Percentiles rank a stretch among this genome's conserved stretches.
Evolutionary conservation across 148 eudicot species (phyloP).

Genomic region (Cornus controversa): DNA sequence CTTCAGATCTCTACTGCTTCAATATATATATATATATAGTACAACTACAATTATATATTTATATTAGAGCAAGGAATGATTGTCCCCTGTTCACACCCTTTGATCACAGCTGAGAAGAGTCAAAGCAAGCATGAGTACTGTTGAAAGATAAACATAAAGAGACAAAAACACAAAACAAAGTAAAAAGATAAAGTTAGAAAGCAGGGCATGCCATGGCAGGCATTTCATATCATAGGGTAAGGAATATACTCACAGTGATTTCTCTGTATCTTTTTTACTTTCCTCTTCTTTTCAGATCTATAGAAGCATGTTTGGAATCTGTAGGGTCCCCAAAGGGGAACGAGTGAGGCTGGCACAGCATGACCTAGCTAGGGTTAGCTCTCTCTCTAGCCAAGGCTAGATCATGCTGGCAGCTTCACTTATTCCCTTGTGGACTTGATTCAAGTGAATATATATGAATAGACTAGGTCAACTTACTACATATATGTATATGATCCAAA

Average conservation of each 20-base stretch:
- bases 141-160: background rate
- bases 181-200: background rate
- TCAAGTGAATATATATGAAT: background rate
- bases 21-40: background rate
- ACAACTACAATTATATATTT: background rate
- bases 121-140: background rate
- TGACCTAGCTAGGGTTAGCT: conserved; percentile 61
- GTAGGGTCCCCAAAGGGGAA: conserved; percentile 44
- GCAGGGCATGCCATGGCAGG: background rate
- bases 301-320: background rate
- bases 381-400: conserved; percentile 46
- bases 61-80: background rate
- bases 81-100: background rate
- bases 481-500: background rate
- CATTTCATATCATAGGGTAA: background rate
- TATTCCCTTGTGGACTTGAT: conserved; percentile 44
- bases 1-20: background rate
- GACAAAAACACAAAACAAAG: background rate
- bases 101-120: background rate
- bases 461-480: background rate
- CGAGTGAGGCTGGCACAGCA: conserved; percentile 84
- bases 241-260: conserved; percentile 31
- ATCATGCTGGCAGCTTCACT: conserved; percentile 96
- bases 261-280: background rate
- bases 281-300: background rate